Conservation (phyloP, 2,329 filamentous ascomycete species). For the Beauveria caledonica region DNA sequence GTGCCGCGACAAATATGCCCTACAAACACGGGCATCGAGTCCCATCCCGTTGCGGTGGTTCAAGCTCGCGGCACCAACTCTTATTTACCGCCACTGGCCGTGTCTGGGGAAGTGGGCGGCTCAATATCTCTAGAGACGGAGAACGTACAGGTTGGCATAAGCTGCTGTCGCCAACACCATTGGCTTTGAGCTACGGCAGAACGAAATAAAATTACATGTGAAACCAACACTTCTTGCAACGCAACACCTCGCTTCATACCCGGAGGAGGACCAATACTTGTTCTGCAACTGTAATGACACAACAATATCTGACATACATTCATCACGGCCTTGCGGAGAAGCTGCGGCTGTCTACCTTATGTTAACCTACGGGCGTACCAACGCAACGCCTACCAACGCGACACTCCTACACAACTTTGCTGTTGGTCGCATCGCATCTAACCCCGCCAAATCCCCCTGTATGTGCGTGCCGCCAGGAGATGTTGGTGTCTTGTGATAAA, state of each 20-base stretch:
- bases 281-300: background rate
- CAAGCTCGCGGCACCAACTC: too few relatives aligned
- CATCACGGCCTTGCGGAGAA: background rate
- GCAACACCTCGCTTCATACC: background rate
- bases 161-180: background rate
- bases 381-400: background rate
- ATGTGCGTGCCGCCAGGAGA: background rate
- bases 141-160: constrained; percentile 4
- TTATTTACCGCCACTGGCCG: background rate
- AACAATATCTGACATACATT: background rate
- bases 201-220: background rate
- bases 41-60: background rate
- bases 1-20: too few relatives aligned
- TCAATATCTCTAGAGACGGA: background rate
- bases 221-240: background rate
- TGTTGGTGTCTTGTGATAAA: background rate
- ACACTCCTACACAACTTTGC: background rate
- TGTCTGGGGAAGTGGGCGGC: constrained; percentile 6
- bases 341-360: background rate
- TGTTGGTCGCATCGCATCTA: background rate
- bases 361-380: background rate
- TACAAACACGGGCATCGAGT: too few relatives aligned
- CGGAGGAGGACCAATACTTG: background rate
- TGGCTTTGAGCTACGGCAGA: background rate
- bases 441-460: background rate